Evolutionary conservation across 306 rosid genomes (phyloP).

Genomic region (Fagus sylvatica): DNA sequence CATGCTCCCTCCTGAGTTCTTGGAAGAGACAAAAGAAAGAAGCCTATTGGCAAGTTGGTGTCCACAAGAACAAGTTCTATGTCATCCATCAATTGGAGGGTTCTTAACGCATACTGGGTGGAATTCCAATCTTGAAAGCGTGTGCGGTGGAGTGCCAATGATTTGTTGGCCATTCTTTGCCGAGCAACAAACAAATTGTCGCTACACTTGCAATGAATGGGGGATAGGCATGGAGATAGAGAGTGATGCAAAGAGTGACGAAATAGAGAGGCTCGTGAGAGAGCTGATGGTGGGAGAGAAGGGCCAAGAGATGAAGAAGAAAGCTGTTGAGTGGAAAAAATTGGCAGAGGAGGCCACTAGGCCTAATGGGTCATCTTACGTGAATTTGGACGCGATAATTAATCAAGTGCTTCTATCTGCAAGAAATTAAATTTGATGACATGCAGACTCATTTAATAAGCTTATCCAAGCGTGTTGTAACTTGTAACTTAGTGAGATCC

Average conservation of each 20-base stretch:
- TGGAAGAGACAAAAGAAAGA: conserved; percentile 35
- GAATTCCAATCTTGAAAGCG: conserved; percentile 74
- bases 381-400: conserved; percentile 35
- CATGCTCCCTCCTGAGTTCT: conserved; percentile 40
- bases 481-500: not conserved
- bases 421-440: not conserved
- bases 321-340: conserved; percentile 47
- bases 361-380: conserved; percentile 37
- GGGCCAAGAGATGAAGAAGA: conserved; percentile 51
- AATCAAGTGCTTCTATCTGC: conserved; percentile 21
- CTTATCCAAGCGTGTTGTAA: not conserved
- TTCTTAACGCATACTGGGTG: conserved; percentile 74
- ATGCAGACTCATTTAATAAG: not conserved
- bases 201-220: conserved; percentile 56
- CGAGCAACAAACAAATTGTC: conserved; percentile 72
- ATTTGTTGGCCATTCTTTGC: conserved; percentile 80
- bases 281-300: conserved; percentile 59
- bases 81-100: conserved; percentile 58
- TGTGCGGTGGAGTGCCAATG: conserved; percentile 60
- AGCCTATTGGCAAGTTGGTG: conserved; percentile 56
- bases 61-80: conserved; percentile 57
- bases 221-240: conserved; percentile 70
- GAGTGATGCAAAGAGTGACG: conserved; percentile 37
- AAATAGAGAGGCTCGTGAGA: conserved; percentile 44
- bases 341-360: conserved; percentile 33